Percentiles rank a stretch among this genome's conserved stretches.
Evolutionary conservation across 2,329 filamentous ascomycete genomes (phyloP).

Genomic region (Eutypella sp.): DNA sequence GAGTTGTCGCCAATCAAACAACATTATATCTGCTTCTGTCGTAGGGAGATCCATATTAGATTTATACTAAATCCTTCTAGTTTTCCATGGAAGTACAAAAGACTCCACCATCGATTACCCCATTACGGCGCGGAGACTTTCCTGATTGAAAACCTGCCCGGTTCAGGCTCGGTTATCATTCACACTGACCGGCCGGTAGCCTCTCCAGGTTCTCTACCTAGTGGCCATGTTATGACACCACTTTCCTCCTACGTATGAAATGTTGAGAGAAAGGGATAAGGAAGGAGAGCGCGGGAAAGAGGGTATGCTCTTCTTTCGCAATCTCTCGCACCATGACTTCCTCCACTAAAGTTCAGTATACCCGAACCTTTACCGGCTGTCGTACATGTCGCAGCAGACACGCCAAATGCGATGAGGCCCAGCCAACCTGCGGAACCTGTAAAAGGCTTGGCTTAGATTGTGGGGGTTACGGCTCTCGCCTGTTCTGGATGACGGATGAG

Average conservation of each 20-base stretch:
- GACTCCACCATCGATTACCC: background rate
- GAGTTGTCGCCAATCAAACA: too few species aligned
- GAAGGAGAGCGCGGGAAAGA: background rate
- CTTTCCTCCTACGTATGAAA: background rate
- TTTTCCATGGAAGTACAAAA: too few species aligned
- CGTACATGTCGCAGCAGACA: conserved; percentile 33
- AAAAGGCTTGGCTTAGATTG: conserved; percentile 29
- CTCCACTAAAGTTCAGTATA: conserved; percentile 1
- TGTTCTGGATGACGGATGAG: conserved; percentile 26
- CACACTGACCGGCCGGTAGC: background rate
- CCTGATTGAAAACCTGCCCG: background rate
- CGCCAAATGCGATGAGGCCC: conserved; percentile 39
- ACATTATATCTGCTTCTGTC: too few species aligned
- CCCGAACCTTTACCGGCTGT: conserved; percentile 29
- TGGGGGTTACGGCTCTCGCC: conserved; percentile 33
- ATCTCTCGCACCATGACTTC: background rate
- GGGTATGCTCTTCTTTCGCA: background rate
- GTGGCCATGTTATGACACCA: background rate
- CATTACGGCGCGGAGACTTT: background rate
- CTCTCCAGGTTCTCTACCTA: background rate
- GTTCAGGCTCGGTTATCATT: background rate
- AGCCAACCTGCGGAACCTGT: conserved; percentile 35
- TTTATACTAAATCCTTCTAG: too few species aligned
- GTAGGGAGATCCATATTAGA: too few species aligned
- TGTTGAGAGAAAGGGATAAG: background rate